Base-by-base conservation (phyloP, 441 rosid species). In the Erodium trifolium region DNA sequence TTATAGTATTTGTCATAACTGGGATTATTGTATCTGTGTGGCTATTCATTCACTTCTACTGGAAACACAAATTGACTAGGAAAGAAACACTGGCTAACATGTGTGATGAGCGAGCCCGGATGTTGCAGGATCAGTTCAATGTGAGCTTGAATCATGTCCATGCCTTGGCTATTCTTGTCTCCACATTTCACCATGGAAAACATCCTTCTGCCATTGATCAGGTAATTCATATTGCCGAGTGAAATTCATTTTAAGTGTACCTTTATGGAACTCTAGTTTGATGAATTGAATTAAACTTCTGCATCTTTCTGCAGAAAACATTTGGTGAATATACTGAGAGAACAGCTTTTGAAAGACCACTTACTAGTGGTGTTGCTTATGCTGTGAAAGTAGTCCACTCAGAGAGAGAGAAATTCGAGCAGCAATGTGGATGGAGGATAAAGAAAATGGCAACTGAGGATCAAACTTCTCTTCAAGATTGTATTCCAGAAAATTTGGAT, bases 61-160 rank as follows among this genome's bases (percentile, higher is more conserved):
- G 39, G 27, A 73, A 83, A 71, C 78, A 67, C 17, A 68, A 70
- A 55, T 29, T 77, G 73, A 79, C 78, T 68, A 88, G 97, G 78
- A 81, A 78, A 70, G 95, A 87, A 76, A 89, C 91, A 43, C 87
- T 95, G 57, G 80, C 86, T 41, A 95, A 81, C 81, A 95, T 95
- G 98, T 95, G 99, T 68, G 99, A 92, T 37, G 97, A 95, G 76
- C 81, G 98, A 75, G 98, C 99, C 31, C 82, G 96, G 10, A 90
- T 95, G 92, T 81, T 95, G 82, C 99, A 95, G 83, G 99, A 95
- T 80, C 98, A 95, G 88, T 95, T 95, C 81, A 95, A 92, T 81
- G 98, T 95, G 75, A 95, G 98, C 80, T 77, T 90, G 86, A 95
- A 95, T 77, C 98, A 95, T 82, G 99, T 94, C 71, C 93, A 94